Base-by-base conservation (phyloP, 164 flowering plant species). In the Hamamelis virginiana region DNA sequence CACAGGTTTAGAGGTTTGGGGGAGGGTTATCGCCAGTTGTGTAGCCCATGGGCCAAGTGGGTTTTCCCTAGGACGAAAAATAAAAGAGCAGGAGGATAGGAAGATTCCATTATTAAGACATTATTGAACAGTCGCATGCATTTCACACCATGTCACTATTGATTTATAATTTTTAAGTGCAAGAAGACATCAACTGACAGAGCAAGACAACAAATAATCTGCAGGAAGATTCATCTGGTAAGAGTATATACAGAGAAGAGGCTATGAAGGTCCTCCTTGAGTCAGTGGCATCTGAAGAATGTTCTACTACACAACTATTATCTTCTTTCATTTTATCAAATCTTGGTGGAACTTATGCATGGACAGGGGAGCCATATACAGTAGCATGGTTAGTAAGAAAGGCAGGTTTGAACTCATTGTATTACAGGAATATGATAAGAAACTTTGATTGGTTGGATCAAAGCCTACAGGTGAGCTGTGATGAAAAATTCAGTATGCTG, bases 361-460 rank as follows among this genome's bases (percentile, higher is more conserved):
- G 90, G 90, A 82, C 88, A 59, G 97, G 97, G 33, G 89, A 89
- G 65, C 79, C 97, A 59, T 89, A 83, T 48, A 91, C 94, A 57
- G 73, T 72, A 23, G 89, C 90, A 48, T 88, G 94, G 94, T 74
- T 91, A 60, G 80, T 91, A 1, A 86, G 78, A 68, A 89, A 80
- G 75, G 76, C 89, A 19, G 92, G 97, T 21, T 74, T 89, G 68
- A 76, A 74, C 67, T 85, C 89, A 22, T 44, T 51, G 38, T 27
- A 57, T 44, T 89, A 86, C 72, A 76, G 72, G 78, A 86, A 85
- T 69, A 76, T 88, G 86, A 85, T 91, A 48, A 84, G 71, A 75
- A 78, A 81, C 73, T 64, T 77, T 72, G 84, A 84, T 73, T 88
- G 90, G 86, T 69, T 73, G 45, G 94, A 91, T 46, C 76, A 81